Percentiles rank a stretch among this genome's conserved stretches.
Conservation (phyloP, 2,329 filamentous ascomycete genomes). For the Calonectria ilicicola region DNA sequence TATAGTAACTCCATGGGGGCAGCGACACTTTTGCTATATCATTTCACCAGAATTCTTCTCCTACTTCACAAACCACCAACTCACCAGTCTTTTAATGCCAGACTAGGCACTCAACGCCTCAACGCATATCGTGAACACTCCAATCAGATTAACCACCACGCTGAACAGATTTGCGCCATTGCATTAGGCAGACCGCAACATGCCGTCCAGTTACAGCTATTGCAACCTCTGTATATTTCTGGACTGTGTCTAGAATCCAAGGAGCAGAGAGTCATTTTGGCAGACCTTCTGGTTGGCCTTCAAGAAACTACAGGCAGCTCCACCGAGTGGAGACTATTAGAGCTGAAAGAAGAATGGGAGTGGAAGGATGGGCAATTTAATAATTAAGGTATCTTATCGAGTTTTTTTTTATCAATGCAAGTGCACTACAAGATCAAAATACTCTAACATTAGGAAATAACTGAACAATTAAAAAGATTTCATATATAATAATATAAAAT, state of each 20-base stretch:
- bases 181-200: background rate
- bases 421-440: no score
- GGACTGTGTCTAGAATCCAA: background rate
- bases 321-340: background rate
- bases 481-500: no score
- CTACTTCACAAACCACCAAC: conserved; percentile 5
- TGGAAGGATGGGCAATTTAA: background rate
- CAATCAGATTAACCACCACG: conserved; percentile 1
- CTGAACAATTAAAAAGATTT: no score
- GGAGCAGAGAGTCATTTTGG: background rate
- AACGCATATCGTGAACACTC: background rate
- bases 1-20: conserved; percentile 9
- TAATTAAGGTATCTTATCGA: no score
- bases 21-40: background rate
- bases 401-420: no score
- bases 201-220: background rate
- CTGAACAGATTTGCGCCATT: conserved; percentile 3
- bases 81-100: background rate
- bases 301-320: background rate
- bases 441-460: no score
- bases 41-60: background rate
- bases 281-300: background rate
- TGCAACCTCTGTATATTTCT: conserved; percentile 1
- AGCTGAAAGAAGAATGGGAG: background rate
- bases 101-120: background rate